Evolutionary conservation across 768 basidiomycete genomes (phyloP).

Genomic region (Russula sp.): DNA sequence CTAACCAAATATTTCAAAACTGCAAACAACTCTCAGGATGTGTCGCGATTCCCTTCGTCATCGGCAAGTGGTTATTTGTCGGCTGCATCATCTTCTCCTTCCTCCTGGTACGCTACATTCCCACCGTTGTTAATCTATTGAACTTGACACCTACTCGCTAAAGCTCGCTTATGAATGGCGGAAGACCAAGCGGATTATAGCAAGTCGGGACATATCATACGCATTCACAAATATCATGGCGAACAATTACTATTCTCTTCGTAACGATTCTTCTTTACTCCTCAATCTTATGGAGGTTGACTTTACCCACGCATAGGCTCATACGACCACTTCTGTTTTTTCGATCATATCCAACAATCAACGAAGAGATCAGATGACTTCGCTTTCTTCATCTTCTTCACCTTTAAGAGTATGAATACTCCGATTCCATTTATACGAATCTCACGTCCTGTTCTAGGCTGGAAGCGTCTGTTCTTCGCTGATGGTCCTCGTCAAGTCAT

Average conservation of each 20-base stretch:
- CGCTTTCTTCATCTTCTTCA: slow-evolving; percentile 99
- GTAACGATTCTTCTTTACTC: slow-evolving; percentile 42
- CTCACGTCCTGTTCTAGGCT: slow-evolving; percentile 41
- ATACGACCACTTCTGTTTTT: slow-evolving; percentile 98
- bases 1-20: slow-evolving; percentile 81
- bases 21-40: slow-evolving; percentile 60
- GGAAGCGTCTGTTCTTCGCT: slow-evolving; percentile 84
- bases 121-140: neutral
- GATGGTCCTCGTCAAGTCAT: slow-evolving; percentile 97
- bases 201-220: slow-evolving; percentile 93
- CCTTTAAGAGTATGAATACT: slow-evolving; percentile 81
- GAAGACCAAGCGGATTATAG: slow-evolving; percentile 92
- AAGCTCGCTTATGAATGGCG: slow-evolving; percentile 88
- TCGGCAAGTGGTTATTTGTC: slow-evolving; percentile 95
- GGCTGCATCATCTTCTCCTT: slow-evolving; percentile 99
- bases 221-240: slow-evolving; percentile 98
- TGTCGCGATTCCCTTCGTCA: slow-evolving; percentile 78
- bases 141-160: neutral
- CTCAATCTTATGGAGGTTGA: neutral
- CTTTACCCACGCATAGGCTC: slow-evolving; percentile 49
- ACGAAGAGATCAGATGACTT: slow-evolving; percentile 96
- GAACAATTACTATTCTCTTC: slow-evolving; percentile 92
- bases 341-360: slow-evolving; percentile 92
- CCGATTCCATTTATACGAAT: neutral
- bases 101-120: slow-evolving; percentile 59